Conservation (phyloP, 2,329 filamentous ascomycete genomes). For the Penicillium sp. region DNA sequence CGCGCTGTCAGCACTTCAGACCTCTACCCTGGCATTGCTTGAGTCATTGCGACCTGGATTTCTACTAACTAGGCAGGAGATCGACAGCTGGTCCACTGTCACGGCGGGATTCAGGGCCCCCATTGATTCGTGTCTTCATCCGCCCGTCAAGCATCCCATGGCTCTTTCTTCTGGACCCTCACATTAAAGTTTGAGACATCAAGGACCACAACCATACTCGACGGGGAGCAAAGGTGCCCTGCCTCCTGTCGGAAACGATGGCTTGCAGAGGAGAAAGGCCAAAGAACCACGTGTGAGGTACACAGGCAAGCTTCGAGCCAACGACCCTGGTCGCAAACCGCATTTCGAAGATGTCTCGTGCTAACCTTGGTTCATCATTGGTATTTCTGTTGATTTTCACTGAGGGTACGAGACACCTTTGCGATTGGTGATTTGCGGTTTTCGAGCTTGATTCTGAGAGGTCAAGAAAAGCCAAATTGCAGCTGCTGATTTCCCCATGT, state of each 20-base stretch:
- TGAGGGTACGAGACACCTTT: not conserved
- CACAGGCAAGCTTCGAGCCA: slow-evolving; percentile 5
- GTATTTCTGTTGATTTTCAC: not conserved
- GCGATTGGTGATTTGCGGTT: not conserved
- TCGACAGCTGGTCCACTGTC: slow-evolving; percentile 11
- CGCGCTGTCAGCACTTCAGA: not conserved
- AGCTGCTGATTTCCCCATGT: slow-evolving; percentile 1
- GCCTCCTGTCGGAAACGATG: not conserved
- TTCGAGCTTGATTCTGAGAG: not conserved
- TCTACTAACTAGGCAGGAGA: slow-evolving; percentile 11
- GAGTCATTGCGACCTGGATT: not conserved
- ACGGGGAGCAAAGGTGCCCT: slow-evolving; percentile 5
- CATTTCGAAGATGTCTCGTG: not conserved
- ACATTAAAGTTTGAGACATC: slow-evolving; percentile 20
- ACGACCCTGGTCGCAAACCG: slow-evolving; percentile 1
- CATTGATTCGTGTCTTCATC: slow-evolving; percentile 8
- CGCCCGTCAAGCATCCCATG: slow-evolving; percentile 17
- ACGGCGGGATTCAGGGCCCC: slow-evolving; percentile 6
- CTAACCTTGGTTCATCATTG: not conserved
- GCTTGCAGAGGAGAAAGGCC: not conserved
- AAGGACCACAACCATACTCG: slow-evolving; percentile 8
- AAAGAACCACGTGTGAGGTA: slow-evolving; percentile 6
- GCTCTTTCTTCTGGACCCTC: slow-evolving; percentile 1
- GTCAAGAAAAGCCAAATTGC: not conserved
- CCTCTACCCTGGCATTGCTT: not conserved